Evolutionary conservation across 2,329 filamentous ascomycete species (phyloP).

Genomic region (Sporothrix phasma): DNA sequence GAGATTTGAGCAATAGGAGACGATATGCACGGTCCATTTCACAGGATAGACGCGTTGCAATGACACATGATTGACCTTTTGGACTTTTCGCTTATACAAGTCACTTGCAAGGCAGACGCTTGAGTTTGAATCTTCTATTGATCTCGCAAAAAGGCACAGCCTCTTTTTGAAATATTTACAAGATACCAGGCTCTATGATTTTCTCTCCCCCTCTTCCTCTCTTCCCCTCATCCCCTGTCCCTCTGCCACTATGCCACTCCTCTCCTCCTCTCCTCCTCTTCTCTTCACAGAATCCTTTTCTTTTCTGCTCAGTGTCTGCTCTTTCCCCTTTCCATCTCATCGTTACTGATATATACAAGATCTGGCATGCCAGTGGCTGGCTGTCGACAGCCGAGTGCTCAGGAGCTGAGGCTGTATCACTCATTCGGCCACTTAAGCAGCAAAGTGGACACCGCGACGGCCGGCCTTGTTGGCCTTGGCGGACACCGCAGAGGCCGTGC

Average conservation of each 20-base stretch:
- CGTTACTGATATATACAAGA: conserved; percentile 2
- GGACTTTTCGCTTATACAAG: not conserved
- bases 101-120: not conserved
- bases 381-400: not conserved
- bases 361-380: not conserved
- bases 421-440: not conserved
- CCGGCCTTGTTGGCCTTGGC: conserved; percentile 2
- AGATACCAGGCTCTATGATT: not conserved
- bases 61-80: not conserved
- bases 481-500: not conserved
- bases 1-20: not conserved
- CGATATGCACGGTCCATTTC: not conserved
- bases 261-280: too few species aligned
- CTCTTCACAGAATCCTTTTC: not conserved
- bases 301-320: not conserved
- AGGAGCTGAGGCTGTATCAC: too few species aligned
- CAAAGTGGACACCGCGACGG: not conserved
- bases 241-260: too few species aligned
- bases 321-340: not conserved
- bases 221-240: not conserved
- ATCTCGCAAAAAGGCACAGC: conserved; percentile 1
- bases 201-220: not conserved
- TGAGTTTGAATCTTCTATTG: not conserved
- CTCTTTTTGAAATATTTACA: conserved; percentile 1
- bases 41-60: not conserved